Conservation (phyloP, 148 eudicot species). For the Silene uniflora region DNA sequence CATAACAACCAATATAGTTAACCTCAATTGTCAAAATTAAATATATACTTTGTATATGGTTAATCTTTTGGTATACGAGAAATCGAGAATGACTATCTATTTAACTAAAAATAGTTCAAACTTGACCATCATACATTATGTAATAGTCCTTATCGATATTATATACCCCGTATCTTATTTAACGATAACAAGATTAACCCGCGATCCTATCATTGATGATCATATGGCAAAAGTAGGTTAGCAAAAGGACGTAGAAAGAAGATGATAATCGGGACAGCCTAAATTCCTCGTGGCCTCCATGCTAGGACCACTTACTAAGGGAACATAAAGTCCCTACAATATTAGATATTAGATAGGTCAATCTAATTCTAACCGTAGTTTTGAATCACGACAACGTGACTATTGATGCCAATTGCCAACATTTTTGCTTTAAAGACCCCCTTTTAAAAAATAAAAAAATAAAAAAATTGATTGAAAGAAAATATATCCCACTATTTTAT, state of each 20-base stretch:
- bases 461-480: background rate
- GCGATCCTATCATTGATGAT: too few relatives aligned
- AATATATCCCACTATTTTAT: background rate
- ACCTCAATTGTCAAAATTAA: too few relatives aligned
- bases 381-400: constrained; percentile 18
- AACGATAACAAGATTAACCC: background rate
- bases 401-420: background rate
- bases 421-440: background rate
- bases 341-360: constrained; percentile 14
- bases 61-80: too few relatives aligned
- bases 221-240: background rate
- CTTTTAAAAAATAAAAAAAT: too few relatives aligned
- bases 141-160: too few relatives aligned
- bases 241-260: constrained; percentile 19
- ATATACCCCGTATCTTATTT: too few relatives aligned
- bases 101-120: too few relatives aligned
- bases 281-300: constrained; percentile 22
- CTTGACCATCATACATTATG: too few relatives aligned
- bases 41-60: too few relatives aligned
- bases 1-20: background rate
- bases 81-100: too few relatives aligned
- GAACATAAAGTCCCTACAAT: constrained; percentile 18
- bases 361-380: constrained; percentile 12
- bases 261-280: constrained; percentile 11
- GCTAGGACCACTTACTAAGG: constrained; percentile 28